Evolutionary conservation across 2,329 filamentous ascomycete species (phyloP), one percentile per base, ranked within the genome.

Genomic region (Ophiostoma novo-ulmi): DNA sequence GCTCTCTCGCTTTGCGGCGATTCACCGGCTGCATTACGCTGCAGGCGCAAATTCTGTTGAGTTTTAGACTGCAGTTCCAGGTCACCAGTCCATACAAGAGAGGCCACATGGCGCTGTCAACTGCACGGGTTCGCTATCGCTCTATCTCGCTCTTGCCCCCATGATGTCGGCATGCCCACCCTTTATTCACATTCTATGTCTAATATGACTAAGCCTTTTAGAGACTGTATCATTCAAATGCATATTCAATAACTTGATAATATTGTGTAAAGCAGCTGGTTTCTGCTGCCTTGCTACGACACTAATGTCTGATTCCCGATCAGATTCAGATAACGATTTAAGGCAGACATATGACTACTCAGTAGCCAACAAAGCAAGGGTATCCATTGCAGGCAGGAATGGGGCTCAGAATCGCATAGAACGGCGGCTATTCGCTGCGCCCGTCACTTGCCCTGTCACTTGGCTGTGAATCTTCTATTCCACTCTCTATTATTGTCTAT

Each of bases 381-480:
- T n/a, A 36, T 63, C 26, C 58, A 63, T 31, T 17, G 13, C 26
- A 35, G 26, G 58, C 58, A 63, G 58, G 22, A 52, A 17, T 20
- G 17, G 17, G 7, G 10, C 55, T 61, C 55, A 61, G 55, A 63
- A 63, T 63, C 58, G 5, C 58, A 36, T 22, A 65, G 63, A 36
- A 65, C 63, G n/a, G 63, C 63, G 63, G 63, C 63, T 41, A 65
- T 22, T 13, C n/a, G 63, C 63, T 65, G 63, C 63, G 31, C 63
- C 63, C 26, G 31, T 17, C 35, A 65, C 31, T 38, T 31, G 2
- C 11, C 55, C 41, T 5, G 41, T 17, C 13, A 44, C 41, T 17
- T 14, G 17, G 41, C 41, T 44, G 13, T 44, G 17, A 13, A 44
- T 17, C 41, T 13, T 13, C 13, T 14, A 44, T 44, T 44, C 13